phyloP scores from a whole-genome alignment of 306 rosid species.

The Arachis stenosperma region DNA sequence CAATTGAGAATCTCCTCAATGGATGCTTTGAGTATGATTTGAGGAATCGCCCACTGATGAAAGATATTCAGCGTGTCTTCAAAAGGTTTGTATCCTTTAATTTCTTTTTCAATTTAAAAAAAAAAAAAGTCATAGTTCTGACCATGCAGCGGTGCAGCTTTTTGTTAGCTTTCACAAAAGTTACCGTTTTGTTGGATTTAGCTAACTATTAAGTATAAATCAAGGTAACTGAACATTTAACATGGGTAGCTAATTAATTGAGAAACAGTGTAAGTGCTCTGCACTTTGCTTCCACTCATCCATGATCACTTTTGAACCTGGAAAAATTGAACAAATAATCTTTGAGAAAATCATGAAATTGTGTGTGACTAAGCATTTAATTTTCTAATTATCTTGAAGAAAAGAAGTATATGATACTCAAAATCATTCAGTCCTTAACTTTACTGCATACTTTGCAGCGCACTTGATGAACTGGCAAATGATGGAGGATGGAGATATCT shows the following conservation, averaged over 20 bases:
- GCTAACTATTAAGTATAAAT: too few relatives aligned
- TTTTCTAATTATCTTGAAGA: constrained; percentile 31
- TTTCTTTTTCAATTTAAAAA: neutral
- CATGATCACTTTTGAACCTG: constrained; percentile 10
- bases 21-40: constrained; percentile 96
- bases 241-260: neutral
- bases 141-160: neutral
- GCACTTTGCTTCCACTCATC: constrained; percentile 8
- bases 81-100: constrained; percentile 57
- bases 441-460: constrained; percentile 54
- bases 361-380: constrained; percentile 10
- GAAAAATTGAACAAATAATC: neutral
- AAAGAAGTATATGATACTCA: constrained; percentile 1
- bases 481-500: constrained; percentile 68
- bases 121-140: neutral
- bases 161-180: constrained; percentile 19
- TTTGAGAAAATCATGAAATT: constrained; percentile 1
- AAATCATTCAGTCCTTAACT: constrained; percentile 26
- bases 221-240: neutral
- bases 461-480: constrained; percentile 53
- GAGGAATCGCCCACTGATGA: constrained; percentile 80
- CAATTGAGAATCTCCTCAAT: constrained; percentile 66
- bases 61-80: constrained; percentile 66
- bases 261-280: constrained; percentile 9
- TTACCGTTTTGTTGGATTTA: neutral